phyloP scores from a whole-genome alignment of 2,329 filamentous ascomycete species.

The Sclerotinia subarctica region DNA sequence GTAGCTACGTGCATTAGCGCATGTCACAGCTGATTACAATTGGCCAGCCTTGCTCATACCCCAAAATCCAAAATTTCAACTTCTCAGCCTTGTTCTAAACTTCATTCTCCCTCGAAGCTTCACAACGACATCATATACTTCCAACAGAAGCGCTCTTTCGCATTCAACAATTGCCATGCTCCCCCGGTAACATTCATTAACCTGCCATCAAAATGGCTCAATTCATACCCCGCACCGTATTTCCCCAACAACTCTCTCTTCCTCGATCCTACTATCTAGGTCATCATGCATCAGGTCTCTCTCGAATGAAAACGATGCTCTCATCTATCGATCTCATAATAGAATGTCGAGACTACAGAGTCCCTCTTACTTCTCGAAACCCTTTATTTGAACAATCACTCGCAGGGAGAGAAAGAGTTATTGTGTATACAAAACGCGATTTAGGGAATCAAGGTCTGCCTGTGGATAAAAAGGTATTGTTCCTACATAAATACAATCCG shows the following conservation, averaged over 20 bases:
- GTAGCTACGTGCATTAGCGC: background rate
- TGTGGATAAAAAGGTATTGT: conserved; percentile 42
- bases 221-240: conserved; percentile 72
- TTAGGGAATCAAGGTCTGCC: conserved; percentile 52
- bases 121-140: conserved; percentile 25
- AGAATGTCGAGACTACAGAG: conserved; percentile 90
- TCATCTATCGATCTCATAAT: conserved; percentile 81
- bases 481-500: background rate
- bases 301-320: conserved; percentile 78
- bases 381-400: conserved; percentile 80
- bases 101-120: conserved; percentile 30
- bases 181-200: conserved; percentile 22
- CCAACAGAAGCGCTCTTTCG: background rate
- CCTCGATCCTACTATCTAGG: conserved; percentile 91
- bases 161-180: conserved; percentile 17
- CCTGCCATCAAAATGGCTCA: conserved; percentile 29
- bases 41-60: conserved; percentile 18
- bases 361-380: conserved; percentile 86
- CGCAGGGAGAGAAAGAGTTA: conserved; percentile 67
- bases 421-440: conserved; percentile 91
- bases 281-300: conserved; percentile 79
- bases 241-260: conserved; percentile 69
- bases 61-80: conserved; percentile 23
- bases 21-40: background rate
- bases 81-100: conserved; percentile 34